Percentiles rank a stretch among this genome's conserved stretches.
These are phyloP conservation scores for Cercophora samala DNA, from an alignment of 495 filamentous ascomycete species.

Conservation along the genomic window DNA sequence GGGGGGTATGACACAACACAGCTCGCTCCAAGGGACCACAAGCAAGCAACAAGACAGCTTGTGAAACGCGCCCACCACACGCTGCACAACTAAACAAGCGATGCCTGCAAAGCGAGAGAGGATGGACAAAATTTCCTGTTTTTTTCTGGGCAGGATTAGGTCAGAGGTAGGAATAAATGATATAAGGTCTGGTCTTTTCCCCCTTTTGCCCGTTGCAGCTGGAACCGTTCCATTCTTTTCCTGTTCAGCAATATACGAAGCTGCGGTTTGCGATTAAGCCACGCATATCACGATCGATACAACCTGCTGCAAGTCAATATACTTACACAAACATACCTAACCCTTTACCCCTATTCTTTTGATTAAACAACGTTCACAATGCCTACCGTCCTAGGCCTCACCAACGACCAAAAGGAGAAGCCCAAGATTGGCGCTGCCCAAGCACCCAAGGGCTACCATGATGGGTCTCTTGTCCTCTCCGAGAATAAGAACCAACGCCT, in stretches of 20 bases:
- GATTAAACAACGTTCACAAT: conserved; percentile 11
- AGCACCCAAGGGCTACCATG: conserved; percentile 10
- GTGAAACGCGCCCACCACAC: not conserved
- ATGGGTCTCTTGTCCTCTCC: conserved; percentile 23
- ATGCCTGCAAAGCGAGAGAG: not conserved
- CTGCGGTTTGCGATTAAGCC: not conserved
- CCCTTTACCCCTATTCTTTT: not conserved
- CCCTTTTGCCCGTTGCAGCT: not conserved
- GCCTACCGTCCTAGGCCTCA: conserved; percentile 32
- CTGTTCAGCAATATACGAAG: not conserved
- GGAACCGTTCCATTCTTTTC: not conserved
- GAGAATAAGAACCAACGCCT: conserved; percentile 28
- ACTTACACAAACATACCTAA: not conserved
- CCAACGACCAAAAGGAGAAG: conserved; percentile 20
- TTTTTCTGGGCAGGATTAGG: not conserved
- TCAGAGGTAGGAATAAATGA: not conserved
- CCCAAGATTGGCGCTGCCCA: not conserved
- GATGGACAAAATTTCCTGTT: not conserved
- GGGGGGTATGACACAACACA: not conserved
- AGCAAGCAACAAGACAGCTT: not conserved
- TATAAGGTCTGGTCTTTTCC: not conserved
- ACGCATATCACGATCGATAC: not conserved
- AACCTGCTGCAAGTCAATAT: not conserved
- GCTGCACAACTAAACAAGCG: not conserved
- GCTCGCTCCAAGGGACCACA: not conserved